Evolutionary conservation across 495 filamentous ascomycete genomes (phyloP), one percentile per base, ranked within the genome.

Genomic region (Evernia prunastri): DNA sequence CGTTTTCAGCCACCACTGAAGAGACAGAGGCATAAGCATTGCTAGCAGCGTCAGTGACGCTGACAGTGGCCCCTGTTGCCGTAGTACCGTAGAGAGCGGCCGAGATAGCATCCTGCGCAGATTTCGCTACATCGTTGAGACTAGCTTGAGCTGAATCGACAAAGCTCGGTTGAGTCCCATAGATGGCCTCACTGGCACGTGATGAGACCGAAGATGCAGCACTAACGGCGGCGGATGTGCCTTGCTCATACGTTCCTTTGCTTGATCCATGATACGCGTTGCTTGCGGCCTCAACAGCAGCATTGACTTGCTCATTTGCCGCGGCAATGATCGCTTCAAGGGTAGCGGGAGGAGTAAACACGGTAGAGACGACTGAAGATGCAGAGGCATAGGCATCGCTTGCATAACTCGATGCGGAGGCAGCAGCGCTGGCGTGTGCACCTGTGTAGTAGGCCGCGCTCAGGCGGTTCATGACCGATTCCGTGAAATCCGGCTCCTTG

Each of bases 401-500:
- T n/a, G 80, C 80, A 57, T 80, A 81, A 64, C 79, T 83, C 8
- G 81, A 83, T 10, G 80, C 82, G 31, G 80, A 79, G 1, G 82
- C 79, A 7, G 79, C 72, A 18, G 71, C 75, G 18, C 71, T 68
- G 39, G 70, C 71, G 60, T 79, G 83, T 54, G 86, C 84, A 0
- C 80, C 80, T 1, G 79, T 82, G 66, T 83, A 78, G 69, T 86
- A 86, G 4, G 86, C 89, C 4, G 82, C 84, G 39, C 80, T 81
- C 9, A 96, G 80, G 27, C 87, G 82, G 61, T 77, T 85, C 77
- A 91, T 82, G 0, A 92, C 87, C 63, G 87, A 89, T 67, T 96
- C 90, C 0, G 88, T 90, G 69, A 90, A 96, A 18, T 86, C 82
- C 8, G 90, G 88, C 71, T 96, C 89, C 73, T 86, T 89, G 31